Evolutionary conservation across 352 stramenopile species (phyloP).

Genomic region (Globisporangium sylvaticum): DNA sequence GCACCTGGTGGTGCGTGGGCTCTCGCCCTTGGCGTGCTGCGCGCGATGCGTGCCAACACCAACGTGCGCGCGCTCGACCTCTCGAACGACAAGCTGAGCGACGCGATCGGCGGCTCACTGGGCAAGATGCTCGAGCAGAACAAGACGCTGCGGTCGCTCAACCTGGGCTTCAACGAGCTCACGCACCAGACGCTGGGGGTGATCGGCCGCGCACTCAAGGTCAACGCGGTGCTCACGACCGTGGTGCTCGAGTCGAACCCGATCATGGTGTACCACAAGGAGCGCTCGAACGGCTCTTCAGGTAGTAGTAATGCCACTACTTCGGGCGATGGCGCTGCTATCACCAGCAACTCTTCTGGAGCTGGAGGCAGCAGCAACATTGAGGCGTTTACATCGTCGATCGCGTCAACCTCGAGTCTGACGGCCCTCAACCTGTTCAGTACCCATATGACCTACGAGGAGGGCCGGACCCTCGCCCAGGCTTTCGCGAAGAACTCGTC

Average conservation of each 20-base stretch:
- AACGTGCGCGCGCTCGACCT: slow-evolving; percentile 58
- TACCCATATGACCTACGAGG: slow-evolving; percentile 50
- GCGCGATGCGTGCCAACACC: slow-evolving; percentile 52
- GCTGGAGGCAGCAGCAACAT: slow-evolving; percentile 20
- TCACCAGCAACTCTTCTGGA: background rate
- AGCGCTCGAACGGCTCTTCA: slow-evolving; percentile 3
- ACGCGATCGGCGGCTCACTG: slow-evolving; percentile 33
- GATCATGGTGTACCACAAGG: slow-evolving; percentile 31
- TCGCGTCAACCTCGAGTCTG: slow-evolving; percentile 38
- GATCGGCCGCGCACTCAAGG: slow-evolving; percentile 34
- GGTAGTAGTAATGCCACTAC: background rate
- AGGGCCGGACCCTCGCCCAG: slow-evolving; percentile 36
- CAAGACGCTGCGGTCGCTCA: slow-evolving; percentile 42
- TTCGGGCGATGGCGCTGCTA: background rate
- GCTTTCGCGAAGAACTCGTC: slow-evolving; percentile 44
- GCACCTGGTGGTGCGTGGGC: slow-evolving; percentile 40
- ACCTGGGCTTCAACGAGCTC: slow-evolving; percentile 57
- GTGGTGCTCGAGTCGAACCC: slow-evolving; percentile 61
- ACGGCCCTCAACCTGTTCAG: slow-evolving; percentile 56
- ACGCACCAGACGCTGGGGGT: slow-evolving; percentile 30
- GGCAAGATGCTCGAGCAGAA: slow-evolving; percentile 58
- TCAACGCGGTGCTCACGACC: slow-evolving; percentile 47
- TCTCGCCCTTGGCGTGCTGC: slow-evolving; percentile 52
- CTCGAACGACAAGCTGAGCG: slow-evolving; percentile 50
- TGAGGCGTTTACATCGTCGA: slow-evolving; percentile 33